phyloP scores from a whole-genome alignment of 2,329 filamentous ascomycete species.

The Arthrinium phaeospermum region DNA sequence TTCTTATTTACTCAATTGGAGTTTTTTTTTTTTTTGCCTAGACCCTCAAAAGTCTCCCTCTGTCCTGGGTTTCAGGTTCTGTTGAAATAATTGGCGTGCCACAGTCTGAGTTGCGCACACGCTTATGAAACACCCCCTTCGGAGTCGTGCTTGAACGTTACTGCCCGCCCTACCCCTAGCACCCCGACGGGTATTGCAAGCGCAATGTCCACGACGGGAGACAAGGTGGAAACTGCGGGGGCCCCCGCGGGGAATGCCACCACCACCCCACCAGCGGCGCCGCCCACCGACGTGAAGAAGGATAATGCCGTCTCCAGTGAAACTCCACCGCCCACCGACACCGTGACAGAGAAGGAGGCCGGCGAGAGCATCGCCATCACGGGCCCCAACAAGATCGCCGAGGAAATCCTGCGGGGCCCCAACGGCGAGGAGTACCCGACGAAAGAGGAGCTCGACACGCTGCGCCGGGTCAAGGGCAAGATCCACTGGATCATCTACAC shows the following conservation, averaged over 20 bases:
- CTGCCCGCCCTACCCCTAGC: not conserved
- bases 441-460: slow-evolving; percentile 56
- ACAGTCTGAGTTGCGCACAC: not conserved
- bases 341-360: not conserved
- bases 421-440: slow-evolving; percentile 53
- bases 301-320: not conserved
- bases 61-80: not conserved
- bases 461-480: slow-evolving; percentile 58
- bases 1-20: not conserved
- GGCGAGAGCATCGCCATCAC: slow-evolving; percentile 2
- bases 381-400: not conserved
- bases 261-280: not conserved
- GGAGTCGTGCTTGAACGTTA: not conserved
- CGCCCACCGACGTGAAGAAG: not conserved
- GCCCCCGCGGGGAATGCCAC: slow-evolving; percentile 5
- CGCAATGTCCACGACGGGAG: not conserved
- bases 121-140: not conserved
- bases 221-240: slow-evolving; percentile 4
- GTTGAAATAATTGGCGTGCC: not conserved
- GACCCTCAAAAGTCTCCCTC: not conserved
- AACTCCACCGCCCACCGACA: not conserved
- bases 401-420: slow-evolving; percentile 29
- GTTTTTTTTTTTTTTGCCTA: too few species aligned
- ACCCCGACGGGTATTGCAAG: too few species aligned
- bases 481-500: slow-evolving; percentile 62